These are phyloP conservation scores for Tetraselmis chui DNA, from an alignment of 139 green algal genomes.

Conservation along the genomic window DNA sequence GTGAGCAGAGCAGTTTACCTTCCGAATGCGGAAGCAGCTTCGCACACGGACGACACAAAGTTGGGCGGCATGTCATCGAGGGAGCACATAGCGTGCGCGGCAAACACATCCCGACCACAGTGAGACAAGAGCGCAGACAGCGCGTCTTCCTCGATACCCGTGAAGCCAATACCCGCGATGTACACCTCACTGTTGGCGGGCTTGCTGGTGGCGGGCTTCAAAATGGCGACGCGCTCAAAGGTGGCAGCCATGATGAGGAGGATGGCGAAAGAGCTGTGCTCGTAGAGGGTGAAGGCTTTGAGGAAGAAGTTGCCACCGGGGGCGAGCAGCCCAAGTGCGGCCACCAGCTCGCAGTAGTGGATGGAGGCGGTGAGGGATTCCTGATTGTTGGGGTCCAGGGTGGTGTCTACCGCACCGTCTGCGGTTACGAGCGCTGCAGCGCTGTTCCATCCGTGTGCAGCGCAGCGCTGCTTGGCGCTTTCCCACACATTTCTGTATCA, in stretches of 20 bases:
- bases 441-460: not conserved
- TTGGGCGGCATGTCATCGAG: not conserved
- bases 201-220: conserved; percentile 47
- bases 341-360: conserved; percentile 37
- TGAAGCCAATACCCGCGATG: conserved; percentile 29
- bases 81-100: conserved; percentile 12
- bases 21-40: conserved; percentile 6
- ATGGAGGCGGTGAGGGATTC: conserved; percentile 29
- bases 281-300: conserved; percentile 44
- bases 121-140: conserved; percentile 16
- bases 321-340: conserved; percentile 33
- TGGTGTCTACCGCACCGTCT: conserved; percentile 33
- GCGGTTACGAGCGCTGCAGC: conserved; percentile 35
- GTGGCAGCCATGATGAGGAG: conserved; percentile 34
- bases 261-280: conserved; percentile 32
- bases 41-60: conserved; percentile 7
- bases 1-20: not conserved
- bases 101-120: conserved; percentile 23
- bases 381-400: conserved; percentile 21
- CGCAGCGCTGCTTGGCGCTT: not conserved
- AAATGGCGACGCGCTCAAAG: conserved; percentile 33
- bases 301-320: conserved; percentile 33
- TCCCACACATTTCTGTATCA: conserved; percentile 21
- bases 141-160: conserved; percentile 8
- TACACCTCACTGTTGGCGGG: conserved; percentile 41